Evolutionary conservation across 352 stramenopile genomes (phyloP).

Genomic region (Paralagenidium karlingii): DNA sequence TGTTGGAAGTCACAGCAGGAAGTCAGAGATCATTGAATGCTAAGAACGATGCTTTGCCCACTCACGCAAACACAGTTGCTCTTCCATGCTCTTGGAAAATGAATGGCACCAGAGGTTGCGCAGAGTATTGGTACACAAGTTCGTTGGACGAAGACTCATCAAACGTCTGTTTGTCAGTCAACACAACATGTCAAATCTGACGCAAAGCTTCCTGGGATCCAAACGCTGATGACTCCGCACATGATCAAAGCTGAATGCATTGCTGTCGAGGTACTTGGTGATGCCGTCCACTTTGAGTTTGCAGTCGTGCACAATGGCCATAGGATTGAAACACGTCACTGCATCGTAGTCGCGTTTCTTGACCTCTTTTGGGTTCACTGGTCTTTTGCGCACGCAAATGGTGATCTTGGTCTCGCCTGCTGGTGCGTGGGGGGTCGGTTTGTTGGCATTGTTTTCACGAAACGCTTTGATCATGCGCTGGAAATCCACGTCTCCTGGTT

Average conservation of each 20-base stretch:
- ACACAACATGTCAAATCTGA: neutral
- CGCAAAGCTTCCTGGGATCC: neutral
- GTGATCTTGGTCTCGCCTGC: slow-evolving; percentile 83
- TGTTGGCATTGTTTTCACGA: slow-evolving; percentile 59
- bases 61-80: slow-evolving; percentile 95
- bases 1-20: no score
- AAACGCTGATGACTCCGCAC: slow-evolving; percentile 9
- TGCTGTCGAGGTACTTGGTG: slow-evolving; percentile 97
- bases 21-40: neutral
- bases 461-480: slow-evolving; percentile 86
- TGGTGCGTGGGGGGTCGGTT: slow-evolving; percentile 23
- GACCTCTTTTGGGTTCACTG: slow-evolving; percentile 86
- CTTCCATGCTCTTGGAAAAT: slow-evolving; percentile 84
- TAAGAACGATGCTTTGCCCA: neutral
- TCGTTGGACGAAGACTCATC: slow-evolving; percentile 88
- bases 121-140: slow-evolving; percentile 87
- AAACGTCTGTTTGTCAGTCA: slow-evolving; percentile 94
- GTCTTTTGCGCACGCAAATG: slow-evolving; percentile 94
- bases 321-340: slow-evolving; percentile 91
- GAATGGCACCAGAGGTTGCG: slow-evolving; percentile 91
- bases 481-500: slow-evolving; percentile 85
- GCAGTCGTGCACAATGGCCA: slow-evolving; percentile 92
- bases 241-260: slow-evolving; percentile 87
- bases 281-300: slow-evolving; percentile 98
- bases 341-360: slow-evolving; percentile 92